These are phyloP conservation scores for Phytophthora citricola DNA, from an alignment of 352 stramenopile genomes.

Conservation along the genomic window DNA sequence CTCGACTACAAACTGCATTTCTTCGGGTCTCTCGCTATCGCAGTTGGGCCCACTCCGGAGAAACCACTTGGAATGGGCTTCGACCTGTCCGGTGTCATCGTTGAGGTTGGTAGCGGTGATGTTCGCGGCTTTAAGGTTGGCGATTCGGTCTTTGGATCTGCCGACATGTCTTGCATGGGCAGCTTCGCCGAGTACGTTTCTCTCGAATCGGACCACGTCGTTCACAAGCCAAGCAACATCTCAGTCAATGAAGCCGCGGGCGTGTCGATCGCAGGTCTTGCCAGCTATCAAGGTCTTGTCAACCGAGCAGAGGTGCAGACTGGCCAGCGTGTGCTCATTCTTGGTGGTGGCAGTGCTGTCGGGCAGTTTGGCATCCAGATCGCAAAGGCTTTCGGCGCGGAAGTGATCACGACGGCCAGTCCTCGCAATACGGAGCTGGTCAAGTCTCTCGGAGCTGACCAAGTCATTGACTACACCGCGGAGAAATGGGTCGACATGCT, in stretches of 20 bases:
- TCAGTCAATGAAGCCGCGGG: constrained; percentile 38
- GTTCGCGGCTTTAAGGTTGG: constrained; percentile 35
- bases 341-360: constrained; percentile 61
- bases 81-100: constrained; percentile 40
- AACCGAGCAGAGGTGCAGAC: constrained; percentile 31
- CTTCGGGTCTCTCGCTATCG: constrained; percentile 17
- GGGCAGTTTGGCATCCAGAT: constrained; percentile 65
- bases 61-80: constrained; percentile 45
- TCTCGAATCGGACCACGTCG: constrained; percentile 21
- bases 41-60: constrained; percentile 23
- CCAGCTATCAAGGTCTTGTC: constrained; percentile 44
- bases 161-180: constrained; percentile 12
- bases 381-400: constrained; percentile 45
- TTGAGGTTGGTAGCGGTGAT: constrained; percentile 21
- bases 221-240: constrained; percentile 25
- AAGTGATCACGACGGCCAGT: constrained; percentile 57
- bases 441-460: constrained; percentile 46
- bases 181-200: constrained; percentile 34
- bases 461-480: constrained; percentile 72
- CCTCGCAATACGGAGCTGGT: constrained; percentile 46
- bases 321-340: constrained; percentile 49
- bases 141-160: constrained; percentile 34
- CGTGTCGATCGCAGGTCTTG: constrained; percentile 35
- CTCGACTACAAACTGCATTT: constrained; percentile 41
- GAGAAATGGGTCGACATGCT: constrained; percentile 39